Percentiles rank a stretch among this genome's conserved stretches.
These are phyloP conservation scores for Exutisphaerella laricina DNA, from an alignment of 2,329 filamentous ascomycete species.

Conservation along the genomic window DNA sequence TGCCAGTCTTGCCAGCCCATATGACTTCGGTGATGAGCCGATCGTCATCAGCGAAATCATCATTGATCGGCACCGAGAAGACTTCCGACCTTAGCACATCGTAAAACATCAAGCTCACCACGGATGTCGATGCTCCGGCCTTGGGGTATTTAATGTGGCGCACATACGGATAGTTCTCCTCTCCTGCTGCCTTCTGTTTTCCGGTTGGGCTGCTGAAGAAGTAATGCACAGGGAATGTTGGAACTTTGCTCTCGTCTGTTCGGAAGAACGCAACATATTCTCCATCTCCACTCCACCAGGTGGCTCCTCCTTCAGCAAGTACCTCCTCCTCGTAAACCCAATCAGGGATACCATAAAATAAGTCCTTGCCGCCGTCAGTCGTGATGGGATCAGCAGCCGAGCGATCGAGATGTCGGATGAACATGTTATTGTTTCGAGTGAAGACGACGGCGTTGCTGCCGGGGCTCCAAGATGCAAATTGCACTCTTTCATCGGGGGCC, in stretches of 20 bases:
- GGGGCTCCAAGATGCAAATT: constrained; percentile 87
- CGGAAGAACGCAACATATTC: constrained; percentile 85
- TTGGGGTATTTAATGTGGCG: constrained; percentile 96
- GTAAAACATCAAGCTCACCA: constrained; percentile 83
- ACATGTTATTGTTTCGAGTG: constrained; percentile 86
- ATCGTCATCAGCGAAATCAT: constrained; percentile 73
- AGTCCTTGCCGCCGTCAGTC: constrained; percentile 74
- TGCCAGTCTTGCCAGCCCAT: constrained; percentile 70
- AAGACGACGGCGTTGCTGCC: constrained; percentile 83
- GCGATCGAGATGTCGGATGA: constrained; percentile 61
- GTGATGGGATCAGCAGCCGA: constrained; percentile 67
- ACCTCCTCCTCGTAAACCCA: constrained; percentile 96
- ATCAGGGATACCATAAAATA: constrained; percentile 94
- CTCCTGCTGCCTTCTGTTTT: constrained; percentile 57
- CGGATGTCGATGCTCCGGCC: constrained; percentile 85
- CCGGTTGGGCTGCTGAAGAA: constrained; percentile 84
- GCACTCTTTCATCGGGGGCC: constrained; percentile 60
- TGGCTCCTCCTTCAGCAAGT: constrained; percentile 70
- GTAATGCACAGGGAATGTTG: constrained; percentile 89
- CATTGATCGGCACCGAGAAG: constrained; percentile 72
- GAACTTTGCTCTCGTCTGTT: constrained; percentile 88
- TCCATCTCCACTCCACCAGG: constrained; percentile 93
- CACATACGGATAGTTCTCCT: constrained; percentile 87
- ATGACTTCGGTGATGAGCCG: constrained; percentile 88
- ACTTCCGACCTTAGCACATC: constrained; percentile 70